A percentile compares a stretch with the other conserved stretches of the same genome.
phyloP scores from a whole-genome alignment of 345 rosid genomes.

The Moricandia moricandioides region DNA sequence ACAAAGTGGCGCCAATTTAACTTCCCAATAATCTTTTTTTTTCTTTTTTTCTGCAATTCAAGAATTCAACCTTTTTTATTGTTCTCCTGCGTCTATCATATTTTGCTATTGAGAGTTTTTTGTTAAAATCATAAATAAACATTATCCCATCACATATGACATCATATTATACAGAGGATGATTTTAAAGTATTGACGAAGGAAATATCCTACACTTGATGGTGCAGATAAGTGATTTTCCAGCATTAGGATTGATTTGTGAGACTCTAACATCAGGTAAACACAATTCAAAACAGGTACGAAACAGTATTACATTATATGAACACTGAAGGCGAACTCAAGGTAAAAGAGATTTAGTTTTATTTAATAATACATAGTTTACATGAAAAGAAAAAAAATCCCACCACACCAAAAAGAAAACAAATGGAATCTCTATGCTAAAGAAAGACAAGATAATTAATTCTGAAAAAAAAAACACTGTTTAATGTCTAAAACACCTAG shows the following conservation, averaged over 20 bases:
- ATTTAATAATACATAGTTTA: constrained; percentile 31
- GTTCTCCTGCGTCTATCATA: neutral
- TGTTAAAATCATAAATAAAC: constrained; percentile 1
- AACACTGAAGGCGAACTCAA: neutral
- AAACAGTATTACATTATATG: neutral
- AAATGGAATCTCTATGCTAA: constrained; percentile 18
- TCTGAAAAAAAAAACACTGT: constrained; percentile 1
- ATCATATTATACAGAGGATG: neutral
- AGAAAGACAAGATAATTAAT: neutral
- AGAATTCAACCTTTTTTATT: neutral
- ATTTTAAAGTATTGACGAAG: constrained; percentile 27
- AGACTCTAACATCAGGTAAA: neutral
- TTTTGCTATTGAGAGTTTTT: constrained; percentile 4
- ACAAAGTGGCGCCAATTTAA: constrained; percentile 75
- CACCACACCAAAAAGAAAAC: constrained; percentile 19
- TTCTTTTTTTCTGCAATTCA: neutral
- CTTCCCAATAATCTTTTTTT: constrained; percentile 30
- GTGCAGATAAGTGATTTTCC: constrained; percentile 44
- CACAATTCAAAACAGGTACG: neutral
- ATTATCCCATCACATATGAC: too few species aligned
- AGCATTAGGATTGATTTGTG: too few species aligned
- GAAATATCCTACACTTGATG: constrained; percentile 49
- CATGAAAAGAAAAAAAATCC: neutral
- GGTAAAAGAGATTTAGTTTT: constrained; percentile 5
- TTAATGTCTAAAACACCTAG: constrained; percentile 29